Base-by-base conservation (phyloP, 140 eudicot genomes). In the Eryngium alpinum region DNA sequence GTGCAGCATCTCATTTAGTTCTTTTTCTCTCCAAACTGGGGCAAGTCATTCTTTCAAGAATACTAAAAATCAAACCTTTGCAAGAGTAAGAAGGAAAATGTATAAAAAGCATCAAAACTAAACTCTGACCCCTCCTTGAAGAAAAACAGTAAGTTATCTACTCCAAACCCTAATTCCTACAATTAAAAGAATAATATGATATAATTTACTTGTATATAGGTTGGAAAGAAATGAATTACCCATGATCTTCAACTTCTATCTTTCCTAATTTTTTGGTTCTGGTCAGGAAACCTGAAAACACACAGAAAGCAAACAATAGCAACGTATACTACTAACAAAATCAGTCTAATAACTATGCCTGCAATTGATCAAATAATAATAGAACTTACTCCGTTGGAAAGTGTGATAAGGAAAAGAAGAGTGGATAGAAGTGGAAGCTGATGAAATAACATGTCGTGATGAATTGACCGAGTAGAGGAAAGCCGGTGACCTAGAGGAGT, bases 181-280 rank as follows among this genome's bases (percentile, higher is more conserved):
- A n/a, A n/a, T n/a, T n/a, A n/a, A 38, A 38, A 38, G 5, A 38
- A 38, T 38, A 38, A 7, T 38, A 38, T 38, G 46, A 38, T 38
- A 38, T 38, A 38, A 38, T 38, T 38, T 38, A 38, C 5, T 38
- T 38, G 7, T 38, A 38, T 38, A 2, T 38, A 38, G 46, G 46
- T 38, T 38, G 46, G 46, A 38, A 38, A 38, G 5, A 38, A 38
- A 38, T 7, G 46, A 38, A 38, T 73, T 89, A 94, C 98, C 98
- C 90, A 75, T 94, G 98, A 86, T 94, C 97, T 78, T 86, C 92
- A 3, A 91, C 92, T 84, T 86, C 88, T 60, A 91, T 86, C 87
- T 77, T 83, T 85, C 81, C 84, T 33, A 89, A 78, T 69, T 88
- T 90, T 33, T 92, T 94, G 82, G 95, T 85, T 87, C 98, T 83